phyloP scores from a whole-genome alignment of 345 rosid species.

The Conringia planisiliqua region DNA sequence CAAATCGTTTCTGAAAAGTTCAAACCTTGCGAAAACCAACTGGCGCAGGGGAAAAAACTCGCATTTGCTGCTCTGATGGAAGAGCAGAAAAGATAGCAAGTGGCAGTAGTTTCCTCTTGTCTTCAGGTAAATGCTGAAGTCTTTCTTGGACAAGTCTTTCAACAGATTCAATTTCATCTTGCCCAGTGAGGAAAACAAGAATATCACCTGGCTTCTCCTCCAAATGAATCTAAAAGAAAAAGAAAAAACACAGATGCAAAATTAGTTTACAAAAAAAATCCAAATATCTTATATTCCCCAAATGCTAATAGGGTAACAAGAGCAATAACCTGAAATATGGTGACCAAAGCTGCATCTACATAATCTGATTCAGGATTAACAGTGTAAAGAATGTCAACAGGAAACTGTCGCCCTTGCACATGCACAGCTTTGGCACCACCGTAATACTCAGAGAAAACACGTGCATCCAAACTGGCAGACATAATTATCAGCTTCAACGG shows the following conservation, averaged over 20 bases:
- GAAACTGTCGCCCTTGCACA: slow-evolving; percentile 78
- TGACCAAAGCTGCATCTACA: slow-evolving; percentile 70
- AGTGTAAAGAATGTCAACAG: slow-evolving; percentile 72
- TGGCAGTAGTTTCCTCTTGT: slow-evolving; percentile 46
- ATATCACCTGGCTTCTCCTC: slow-evolving; percentile 83
- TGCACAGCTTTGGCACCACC: slow-evolving; percentile 90
- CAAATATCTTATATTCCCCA: background rate
- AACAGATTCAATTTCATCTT: slow-evolving; percentile 92
- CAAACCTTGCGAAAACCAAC: slow-evolving; percentile 76
- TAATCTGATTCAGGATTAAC: slow-evolving; percentile 67
- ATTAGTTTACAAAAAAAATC: background rate
- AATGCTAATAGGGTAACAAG: background rate
- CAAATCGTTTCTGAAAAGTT: background rate
- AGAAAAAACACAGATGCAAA: background rate
- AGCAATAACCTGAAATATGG: slow-evolving; percentile 76
- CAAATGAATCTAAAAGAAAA: slow-evolving; percentile 57
- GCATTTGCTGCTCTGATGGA: slow-evolving; percentile 89
- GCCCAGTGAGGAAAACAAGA: slow-evolving; percentile 92
- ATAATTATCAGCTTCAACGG: slow-evolving; percentile 81
- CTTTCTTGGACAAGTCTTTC: slow-evolving; percentile 68
- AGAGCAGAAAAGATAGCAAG: slow-evolving; percentile 80
- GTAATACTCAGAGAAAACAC: slow-evolving; percentile 71
- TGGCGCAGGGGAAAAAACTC: slow-evolving; percentile 66
- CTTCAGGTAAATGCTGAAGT: slow-evolving; percentile 63
- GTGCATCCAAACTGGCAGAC: slow-evolving; percentile 99